Conservation (phyloP, 2,329 filamentous ascomycete species). For the Hymenotorrendiella dingleyae region DNA sequence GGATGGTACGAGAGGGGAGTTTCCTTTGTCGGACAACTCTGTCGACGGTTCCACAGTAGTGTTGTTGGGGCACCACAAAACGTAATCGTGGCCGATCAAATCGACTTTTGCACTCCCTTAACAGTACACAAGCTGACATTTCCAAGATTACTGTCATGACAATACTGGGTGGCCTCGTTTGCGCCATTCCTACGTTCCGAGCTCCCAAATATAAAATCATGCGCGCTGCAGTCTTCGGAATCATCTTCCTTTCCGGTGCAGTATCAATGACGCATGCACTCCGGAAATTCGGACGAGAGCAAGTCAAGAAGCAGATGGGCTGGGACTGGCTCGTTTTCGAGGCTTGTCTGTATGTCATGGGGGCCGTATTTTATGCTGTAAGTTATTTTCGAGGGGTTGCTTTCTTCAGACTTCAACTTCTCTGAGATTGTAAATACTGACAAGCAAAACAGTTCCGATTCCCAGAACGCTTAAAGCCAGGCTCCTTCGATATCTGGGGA, state of each 20-base stretch:
- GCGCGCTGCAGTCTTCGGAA: slow-evolving; percentile 6
- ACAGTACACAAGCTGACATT: slow-evolving; percentile 12
- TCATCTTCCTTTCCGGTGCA: slow-evolving; percentile 9
- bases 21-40: no score
- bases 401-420: no score
- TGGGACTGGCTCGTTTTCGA: slow-evolving; percentile 8
- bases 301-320: slow-evolving; percentile 8
- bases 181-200: slow-evolving; percentile 7
- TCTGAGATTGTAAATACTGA: not conserved
- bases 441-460: slow-evolving; percentile 33
- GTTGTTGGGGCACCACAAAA: no score
- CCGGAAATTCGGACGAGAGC: slow-evolving; percentile 5
- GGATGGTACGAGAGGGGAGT: no score
- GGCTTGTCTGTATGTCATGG: slow-evolving; percentile 19
- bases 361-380: slow-evolving; percentile 36
- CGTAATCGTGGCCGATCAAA: no score
- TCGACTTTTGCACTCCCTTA: no score
- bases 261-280: slow-evolving; percentile 9
- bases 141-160: slow-evolving; percentile 7
- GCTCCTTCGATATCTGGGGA: slow-evolving; percentile 39
- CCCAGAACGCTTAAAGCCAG: slow-evolving; percentile 38
- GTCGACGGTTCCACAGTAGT: no score
- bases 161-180: slow-evolving; percentile 4
- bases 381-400: slow-evolving; percentile 17
- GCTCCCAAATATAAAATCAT: slow-evolving; percentile 7